Conservation (phyloP, 768 basidiomycete genomes). For the Russula lepida region DNA sequence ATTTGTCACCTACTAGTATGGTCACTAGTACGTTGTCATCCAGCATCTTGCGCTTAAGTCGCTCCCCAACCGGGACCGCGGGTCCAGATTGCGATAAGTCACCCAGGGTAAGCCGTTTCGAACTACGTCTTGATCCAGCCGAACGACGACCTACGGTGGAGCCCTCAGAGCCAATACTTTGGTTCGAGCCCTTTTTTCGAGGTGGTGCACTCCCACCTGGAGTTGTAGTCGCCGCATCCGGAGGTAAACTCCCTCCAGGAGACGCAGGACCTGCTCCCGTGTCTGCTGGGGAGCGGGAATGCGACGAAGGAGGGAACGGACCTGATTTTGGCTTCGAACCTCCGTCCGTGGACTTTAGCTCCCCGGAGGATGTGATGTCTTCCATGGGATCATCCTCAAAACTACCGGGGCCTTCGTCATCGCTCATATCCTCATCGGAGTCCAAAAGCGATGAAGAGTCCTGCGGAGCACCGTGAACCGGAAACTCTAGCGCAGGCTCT, state of each 20-base stretch:
- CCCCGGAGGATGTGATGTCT: conserved; percentile 71
- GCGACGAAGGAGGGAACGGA: neutral
- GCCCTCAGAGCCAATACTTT: conserved; percentile 18
- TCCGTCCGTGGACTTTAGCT: conserved; percentile 28
- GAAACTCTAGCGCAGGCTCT: conserved; percentile 59
- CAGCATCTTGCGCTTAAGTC: conserved; percentile 70
- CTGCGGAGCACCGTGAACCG: conserved; percentile 47
- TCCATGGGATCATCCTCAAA: conserved; percentile 79
- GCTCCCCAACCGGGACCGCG: conserved; percentile 58
- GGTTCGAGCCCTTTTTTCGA: conserved; percentile 12
- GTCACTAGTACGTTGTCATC: conserved; percentile 65
- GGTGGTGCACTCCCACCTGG: conserved; percentile 7
- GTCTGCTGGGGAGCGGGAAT: conserved; percentile 18
- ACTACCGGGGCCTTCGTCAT: conserved; percentile 57
- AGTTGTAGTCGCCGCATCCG: neutral
- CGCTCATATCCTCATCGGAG: conserved; percentile 75
- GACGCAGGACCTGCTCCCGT: neutral
- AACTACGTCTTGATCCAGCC: conserved; percentile 47
- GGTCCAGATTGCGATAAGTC: conserved; percentile 30
- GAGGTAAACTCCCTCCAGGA: neutral
- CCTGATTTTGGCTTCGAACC: conserved; percentile 4
- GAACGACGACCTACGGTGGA: conserved; percentile 27
- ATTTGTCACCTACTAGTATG: conserved; percentile 55
- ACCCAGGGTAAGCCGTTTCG: conserved; percentile 37
- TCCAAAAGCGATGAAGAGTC: conserved; percentile 44